phyloP scores from a whole-genome alignment of 2,329 filamentous ascomycete genomes.

The Phaeosphaeria sp. region DNA sequence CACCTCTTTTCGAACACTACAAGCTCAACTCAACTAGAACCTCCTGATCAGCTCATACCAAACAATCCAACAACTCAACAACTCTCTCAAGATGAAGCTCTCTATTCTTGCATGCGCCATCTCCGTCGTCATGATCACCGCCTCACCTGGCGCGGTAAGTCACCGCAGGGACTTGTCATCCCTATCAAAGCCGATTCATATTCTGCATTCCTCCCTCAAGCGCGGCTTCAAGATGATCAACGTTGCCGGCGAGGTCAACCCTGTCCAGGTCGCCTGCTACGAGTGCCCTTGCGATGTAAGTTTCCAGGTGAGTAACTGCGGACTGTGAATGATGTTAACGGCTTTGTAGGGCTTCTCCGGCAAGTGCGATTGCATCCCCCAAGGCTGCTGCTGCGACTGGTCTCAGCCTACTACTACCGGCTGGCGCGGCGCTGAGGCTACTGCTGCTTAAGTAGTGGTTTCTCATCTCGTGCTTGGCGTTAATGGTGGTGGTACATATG shows the following conservation, averaged over 20 bases:
- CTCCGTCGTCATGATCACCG: not conserved
- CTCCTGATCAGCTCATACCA: not conserved
- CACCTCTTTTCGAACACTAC: not conserved
- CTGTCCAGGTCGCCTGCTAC: not conserved
- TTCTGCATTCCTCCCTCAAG: not conserved
- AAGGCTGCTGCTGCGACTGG: not conserved
- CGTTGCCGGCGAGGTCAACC: not conserved
- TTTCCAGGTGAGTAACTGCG: not conserved
- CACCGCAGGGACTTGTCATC: not conserved
- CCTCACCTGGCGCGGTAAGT: not conserved
- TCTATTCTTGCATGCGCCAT: not conserved
- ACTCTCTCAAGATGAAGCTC: not conserved
- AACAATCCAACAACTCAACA: not conserved
- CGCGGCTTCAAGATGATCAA: not conserved
- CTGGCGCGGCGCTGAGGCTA: not conserved
- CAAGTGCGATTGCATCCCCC: not conserved
- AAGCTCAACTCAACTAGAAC: not conserved
- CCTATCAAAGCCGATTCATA: not conserved
- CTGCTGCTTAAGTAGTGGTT: not conserved
- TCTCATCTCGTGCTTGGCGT: no score
- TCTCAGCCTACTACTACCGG: not conserved
- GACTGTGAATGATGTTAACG: not conserved
- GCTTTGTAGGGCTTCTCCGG: not conserved
- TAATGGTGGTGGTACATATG: not conserved
- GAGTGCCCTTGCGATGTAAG: constrained; percentile 2